These are phyloP conservation scores for Sporisorium sorghi DNA, from an alignment of 1,284 basidiomycete genomes.

Conservation along the genomic window DNA sequence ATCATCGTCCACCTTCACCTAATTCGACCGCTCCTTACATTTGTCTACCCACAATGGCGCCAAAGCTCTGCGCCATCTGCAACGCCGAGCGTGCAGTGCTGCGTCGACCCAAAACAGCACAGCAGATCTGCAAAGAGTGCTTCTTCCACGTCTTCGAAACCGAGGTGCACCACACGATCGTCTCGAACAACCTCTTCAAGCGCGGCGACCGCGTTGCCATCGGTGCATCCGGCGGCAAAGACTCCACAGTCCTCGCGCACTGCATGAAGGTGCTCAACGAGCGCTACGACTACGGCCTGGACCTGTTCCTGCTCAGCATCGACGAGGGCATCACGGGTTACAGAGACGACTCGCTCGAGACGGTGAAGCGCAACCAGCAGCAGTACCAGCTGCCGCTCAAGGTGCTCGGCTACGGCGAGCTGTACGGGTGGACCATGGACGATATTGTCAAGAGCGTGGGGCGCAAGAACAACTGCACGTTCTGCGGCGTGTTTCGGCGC, in stretches of 20 bases:
- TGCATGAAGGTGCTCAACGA: slow-evolving; percentile 96
- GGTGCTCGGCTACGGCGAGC: slow-evolving; percentile 92
- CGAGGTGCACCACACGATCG: slow-evolving; percentile 96
- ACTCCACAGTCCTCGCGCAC: slow-evolving; percentile 96
- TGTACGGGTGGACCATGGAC: slow-evolving; percentile 99
- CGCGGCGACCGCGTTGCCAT: slow-evolving; percentile 95
- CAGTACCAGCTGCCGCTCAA: slow-evolving; percentile 96
- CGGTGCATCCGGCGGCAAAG: slow-evolving; percentile 97
- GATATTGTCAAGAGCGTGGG: slow-evolving; percentile 91
- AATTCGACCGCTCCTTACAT: neutral
- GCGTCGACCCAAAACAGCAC: slow-evolving; percentile 95
- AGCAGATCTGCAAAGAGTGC: slow-evolving; percentile 93
- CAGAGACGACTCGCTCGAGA: slow-evolving; percentile 97
- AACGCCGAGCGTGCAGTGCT: slow-evolving; percentile 83
- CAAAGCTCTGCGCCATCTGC: slow-evolving; percentile 78
- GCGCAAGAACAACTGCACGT: slow-evolving; percentile 98
- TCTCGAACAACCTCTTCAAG: slow-evolving; percentile 77
- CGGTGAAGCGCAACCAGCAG: slow-evolving; percentile 94
- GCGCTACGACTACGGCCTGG: slow-evolving; percentile 89
- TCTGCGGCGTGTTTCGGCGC: slow-evolving; percentile 95
- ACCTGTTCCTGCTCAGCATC: slow-evolving; percentile 92
- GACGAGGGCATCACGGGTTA: slow-evolving; percentile 99
- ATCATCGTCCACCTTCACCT: no score
- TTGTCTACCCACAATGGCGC: slow-evolving; percentile 26
- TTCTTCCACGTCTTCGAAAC: slow-evolving; percentile 98